These are phyloP conservation scores for Kodamaea derodonti DNA, from an alignment of 1,139 yeast species.

Conservation along the genomic window DNA sequence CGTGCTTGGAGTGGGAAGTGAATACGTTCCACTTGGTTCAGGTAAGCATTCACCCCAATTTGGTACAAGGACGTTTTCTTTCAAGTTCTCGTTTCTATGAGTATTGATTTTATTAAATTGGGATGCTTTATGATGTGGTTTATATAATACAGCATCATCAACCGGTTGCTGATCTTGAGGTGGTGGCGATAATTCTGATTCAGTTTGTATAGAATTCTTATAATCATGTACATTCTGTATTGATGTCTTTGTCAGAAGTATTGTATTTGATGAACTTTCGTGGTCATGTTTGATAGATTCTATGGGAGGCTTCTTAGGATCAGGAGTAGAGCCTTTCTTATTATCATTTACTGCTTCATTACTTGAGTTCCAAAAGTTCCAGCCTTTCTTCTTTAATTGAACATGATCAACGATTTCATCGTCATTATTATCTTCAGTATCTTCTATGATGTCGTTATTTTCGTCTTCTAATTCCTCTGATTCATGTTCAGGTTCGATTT, in stretches of 20 bases:
- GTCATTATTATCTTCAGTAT: slow-evolving; percentile 21
- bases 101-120: slow-evolving; percentile 44
- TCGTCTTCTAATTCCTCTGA: neutral
- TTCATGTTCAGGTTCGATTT: neutral
- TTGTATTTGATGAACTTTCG: slow-evolving; percentile 26
- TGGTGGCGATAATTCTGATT: slow-evolving; percentile 2
- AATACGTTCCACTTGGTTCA: slow-evolving; percentile 14
- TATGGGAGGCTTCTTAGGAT: slow-evolving; percentile 6
- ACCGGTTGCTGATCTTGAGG: slow-evolving; percentile 9
- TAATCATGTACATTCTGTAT: slow-evolving; percentile 4
- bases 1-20: slow-evolving; percentile 11
- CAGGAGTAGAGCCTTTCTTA: slow-evolving; percentile 4
- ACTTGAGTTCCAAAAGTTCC: slow-evolving; percentile 37
- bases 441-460: slow-evolving; percentile 6
- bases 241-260: slow-evolving; percentile 32
- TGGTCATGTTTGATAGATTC: slow-evolving; percentile 9
- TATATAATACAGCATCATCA: slow-evolving; percentile 47
- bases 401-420: slow-evolving; percentile 37
- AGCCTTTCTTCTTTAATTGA: slow-evolving; percentile 22
- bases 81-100: slow-evolving; percentile 42
- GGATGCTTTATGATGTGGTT: slow-evolving; percentile 40
- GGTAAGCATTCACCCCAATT: slow-evolving; percentile 42
- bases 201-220: slow-evolving; percentile 3
- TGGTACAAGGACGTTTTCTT: slow-evolving; percentile 43
- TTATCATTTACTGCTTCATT: slow-evolving; percentile 7